These are phyloP conservation scores for Phalaenopsis equestris DNA, from an alignment of 106 monocot species.

Conservation along the genomic window DNA sequence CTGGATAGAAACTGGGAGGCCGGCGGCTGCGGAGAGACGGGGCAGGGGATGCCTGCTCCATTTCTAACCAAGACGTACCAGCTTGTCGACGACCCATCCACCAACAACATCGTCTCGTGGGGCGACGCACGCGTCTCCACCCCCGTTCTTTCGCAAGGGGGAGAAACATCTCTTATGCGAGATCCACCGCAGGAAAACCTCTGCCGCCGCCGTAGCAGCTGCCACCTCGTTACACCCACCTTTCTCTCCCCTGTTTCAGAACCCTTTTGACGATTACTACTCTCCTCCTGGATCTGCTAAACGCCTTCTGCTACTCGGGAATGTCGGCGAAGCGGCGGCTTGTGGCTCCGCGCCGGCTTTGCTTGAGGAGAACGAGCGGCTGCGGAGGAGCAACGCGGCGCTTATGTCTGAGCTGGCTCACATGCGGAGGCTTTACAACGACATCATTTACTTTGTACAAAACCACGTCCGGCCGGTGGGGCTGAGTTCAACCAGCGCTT, in stretches of 20 bases:
- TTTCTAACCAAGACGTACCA: conserved; percentile 87
- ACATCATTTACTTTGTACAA: conserved; percentile 95
- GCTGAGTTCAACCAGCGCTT: conserved; percentile 36
- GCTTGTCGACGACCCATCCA: conserved; percentile 72
- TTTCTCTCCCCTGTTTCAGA: not conserved
- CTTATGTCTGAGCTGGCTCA: conserved; percentile 73
- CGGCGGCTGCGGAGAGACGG: not conserved
- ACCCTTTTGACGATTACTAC: conserved; percentile 5
- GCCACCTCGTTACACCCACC: conserved; percentile 7
- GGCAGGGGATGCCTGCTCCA: conserved; percentile 44
- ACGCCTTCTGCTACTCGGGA: not conserved
- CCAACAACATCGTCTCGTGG: conserved; percentile 86
- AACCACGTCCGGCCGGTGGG: conserved; percentile 86
- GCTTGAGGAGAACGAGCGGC: conserved; percentile 83
- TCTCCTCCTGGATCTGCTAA: not conserved
- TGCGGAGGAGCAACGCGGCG: conserved; percentile 62
- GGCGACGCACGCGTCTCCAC: conserved; percentile 60
- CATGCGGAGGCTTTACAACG: conserved; percentile 91
- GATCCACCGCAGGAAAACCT: conserved; percentile 50
- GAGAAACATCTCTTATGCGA: conserved; percentile 54
- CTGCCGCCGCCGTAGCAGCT: conserved; percentile 3
- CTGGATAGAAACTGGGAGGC: not conserved
- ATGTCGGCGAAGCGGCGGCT: not conserved
- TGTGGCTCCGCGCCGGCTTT: conserved; percentile 16
- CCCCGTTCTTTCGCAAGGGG: conserved; percentile 67